A percentile compares a stretch with the other conserved stretches of the same genome.
Conservation (phyloP, 1,284 basidiomycete species). For the Pseudozyma tsukubaensis region DNA sequence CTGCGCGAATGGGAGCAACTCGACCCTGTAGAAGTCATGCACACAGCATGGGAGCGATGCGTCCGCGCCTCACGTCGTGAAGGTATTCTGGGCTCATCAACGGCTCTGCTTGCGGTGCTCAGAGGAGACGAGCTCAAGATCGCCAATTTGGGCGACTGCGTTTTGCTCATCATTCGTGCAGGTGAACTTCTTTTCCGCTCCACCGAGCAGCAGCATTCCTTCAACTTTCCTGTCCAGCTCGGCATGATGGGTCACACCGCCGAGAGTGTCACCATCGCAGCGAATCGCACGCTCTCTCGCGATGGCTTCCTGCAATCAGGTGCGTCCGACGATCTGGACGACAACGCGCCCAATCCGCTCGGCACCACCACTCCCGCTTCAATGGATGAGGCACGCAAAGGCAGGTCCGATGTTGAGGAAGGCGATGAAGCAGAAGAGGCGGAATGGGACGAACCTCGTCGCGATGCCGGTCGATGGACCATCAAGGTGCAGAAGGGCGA, state of each 20-base stretch:
- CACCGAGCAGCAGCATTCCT: slow-evolving; percentile 94
- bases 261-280: slow-evolving; percentile 73
- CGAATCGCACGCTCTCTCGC: slow-evolving; percentile 51
- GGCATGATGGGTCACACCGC: slow-evolving; percentile 79
- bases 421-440: slow-evolving; percentile 49
- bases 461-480: slow-evolving; percentile 78
- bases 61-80: slow-evolving; percentile 69
- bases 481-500: slow-evolving; percentile 86
- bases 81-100: slow-evolving; percentile 73
- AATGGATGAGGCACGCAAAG: slow-evolving; percentile 42
- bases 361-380: slow-evolving; percentile 40
- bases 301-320: slow-evolving; percentile 53
- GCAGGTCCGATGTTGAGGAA: slow-evolving; percentile 12
- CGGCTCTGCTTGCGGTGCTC: slow-evolving; percentile 73
- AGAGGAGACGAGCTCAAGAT: slow-evolving; percentile 83
- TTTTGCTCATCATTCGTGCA: slow-evolving; percentile 81
- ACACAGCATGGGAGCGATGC: slow-evolving; percentile 73
- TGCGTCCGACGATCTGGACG: slow-evolving; percentile 53
- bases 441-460: slow-evolving; percentile 62
- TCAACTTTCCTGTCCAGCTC: slow-evolving; percentile 91
- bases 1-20: slow-evolving; percentile 54
- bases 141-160: slow-evolving; percentile 90
- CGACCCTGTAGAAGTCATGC: slow-evolving; percentile 74
- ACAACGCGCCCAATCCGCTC: slow-evolving; percentile 50
- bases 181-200: slow-evolving; percentile 85